Conservation (phyloP, 2,329 filamentous ascomycete genomes). For the Botryosphaeria dothidea region DNA sequence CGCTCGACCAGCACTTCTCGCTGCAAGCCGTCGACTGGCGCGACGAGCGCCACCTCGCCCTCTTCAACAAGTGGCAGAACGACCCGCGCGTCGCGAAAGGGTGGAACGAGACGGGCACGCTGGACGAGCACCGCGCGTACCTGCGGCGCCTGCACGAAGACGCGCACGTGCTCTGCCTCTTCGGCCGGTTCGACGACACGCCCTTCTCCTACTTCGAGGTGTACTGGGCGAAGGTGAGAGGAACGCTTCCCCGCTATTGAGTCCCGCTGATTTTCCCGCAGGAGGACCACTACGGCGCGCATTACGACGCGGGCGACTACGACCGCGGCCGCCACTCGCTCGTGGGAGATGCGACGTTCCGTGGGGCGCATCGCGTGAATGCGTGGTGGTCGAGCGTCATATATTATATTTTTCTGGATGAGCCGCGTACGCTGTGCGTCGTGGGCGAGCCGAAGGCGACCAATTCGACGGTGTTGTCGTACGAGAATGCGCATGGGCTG, state of each 20-base stretch:
- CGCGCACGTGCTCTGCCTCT: constrained; percentile 68
- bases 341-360: constrained; percentile 57
- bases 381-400: constrained; percentile 61
- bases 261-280: too few species aligned
- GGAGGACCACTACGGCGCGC: constrained; percentile 62
- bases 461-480: constrained; percentile 69
- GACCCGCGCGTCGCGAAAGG: constrained; percentile 77
- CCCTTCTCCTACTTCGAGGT: constrained; percentile 79
- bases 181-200: constrained; percentile 70
- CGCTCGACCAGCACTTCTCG: constrained; percentile 74
- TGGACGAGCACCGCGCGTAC: constrained; percentile 74
- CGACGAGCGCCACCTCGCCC: constrained; percentile 62
- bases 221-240: too few species aligned
- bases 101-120: constrained; percentile 76
- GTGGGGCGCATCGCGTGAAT: constrained; percentile 57
- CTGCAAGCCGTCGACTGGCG: constrained; percentile 72
- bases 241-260: too few species aligned
- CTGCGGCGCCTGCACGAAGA: constrained; percentile 68
- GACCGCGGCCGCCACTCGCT: constrained; percentile 64
- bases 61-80: constrained; percentile 83
- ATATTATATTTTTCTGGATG: constrained; percentile 61
- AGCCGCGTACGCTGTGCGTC: constrained; percentile 55
- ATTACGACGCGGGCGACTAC: constrained; percentile 57
- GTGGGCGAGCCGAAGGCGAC: constrained; percentile 73
- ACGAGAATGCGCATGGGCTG: constrained; percentile 74